A percentile compares a stretch with the other conserved stretches of the same genome.
phyloP scores from a whole-genome alignment of 2,329 filamentous ascomycete genomes.

The Cladobotryum mycophilum region DNA sequence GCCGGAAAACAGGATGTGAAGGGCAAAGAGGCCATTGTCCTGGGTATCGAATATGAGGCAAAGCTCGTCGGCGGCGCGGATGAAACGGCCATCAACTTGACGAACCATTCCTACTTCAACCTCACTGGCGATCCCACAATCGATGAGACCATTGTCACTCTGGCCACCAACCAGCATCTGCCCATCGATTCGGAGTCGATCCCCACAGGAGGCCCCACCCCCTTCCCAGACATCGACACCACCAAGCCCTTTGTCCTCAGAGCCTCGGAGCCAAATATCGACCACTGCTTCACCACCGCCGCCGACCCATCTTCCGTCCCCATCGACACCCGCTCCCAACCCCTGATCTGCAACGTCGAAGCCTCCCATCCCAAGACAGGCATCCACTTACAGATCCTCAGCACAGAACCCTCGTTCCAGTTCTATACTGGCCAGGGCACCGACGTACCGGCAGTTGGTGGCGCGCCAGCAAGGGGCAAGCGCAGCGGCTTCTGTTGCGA shows the following conservation, averaged over 20 bases:
- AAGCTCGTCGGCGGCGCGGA: slow-evolving; percentile 70
- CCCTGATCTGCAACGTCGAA: slow-evolving; percentile 61
- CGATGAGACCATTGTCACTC: slow-evolving; percentile 58
- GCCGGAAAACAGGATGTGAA: slow-evolving; percentile 59
- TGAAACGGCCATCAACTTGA: slow-evolving; percentile 90
- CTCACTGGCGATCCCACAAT: slow-evolving; percentile 47
- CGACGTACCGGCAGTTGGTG: slow-evolving; percentile 62
- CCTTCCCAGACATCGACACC: slow-evolving; percentile 59
- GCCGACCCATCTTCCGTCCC: slow-evolving; percentile 52
- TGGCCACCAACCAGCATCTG: slow-evolving; percentile 60
- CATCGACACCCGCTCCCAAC: slow-evolving; percentile 57
- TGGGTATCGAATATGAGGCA: slow-evolving; percentile 87
- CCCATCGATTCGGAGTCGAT: slow-evolving; percentile 69
- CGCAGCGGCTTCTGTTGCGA: slow-evolving; percentile 86
- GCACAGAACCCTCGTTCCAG: slow-evolving; percentile 93
- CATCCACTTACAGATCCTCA: slow-evolving; percentile 78
- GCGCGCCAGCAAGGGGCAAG: slow-evolving; percentile 55
- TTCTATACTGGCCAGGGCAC: slow-evolving; percentile 91
- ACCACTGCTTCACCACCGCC: slow-evolving; percentile 84
- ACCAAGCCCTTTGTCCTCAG: slow-evolving; percentile 66
- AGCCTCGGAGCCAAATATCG: slow-evolving; percentile 66
- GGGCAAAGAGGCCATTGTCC: slow-evolving; percentile 59
- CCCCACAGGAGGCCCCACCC: slow-evolving; percentile 60
- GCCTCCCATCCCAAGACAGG: slow-evolving; percentile 68
- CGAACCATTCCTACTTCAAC: slow-evolving; percentile 86